A percentile compares a stretch with the other conserved stretches of the same genome.
phyloP scores from a whole-genome alignment of 257 asterid genomes.

The Fraxinus anomala region DNA sequence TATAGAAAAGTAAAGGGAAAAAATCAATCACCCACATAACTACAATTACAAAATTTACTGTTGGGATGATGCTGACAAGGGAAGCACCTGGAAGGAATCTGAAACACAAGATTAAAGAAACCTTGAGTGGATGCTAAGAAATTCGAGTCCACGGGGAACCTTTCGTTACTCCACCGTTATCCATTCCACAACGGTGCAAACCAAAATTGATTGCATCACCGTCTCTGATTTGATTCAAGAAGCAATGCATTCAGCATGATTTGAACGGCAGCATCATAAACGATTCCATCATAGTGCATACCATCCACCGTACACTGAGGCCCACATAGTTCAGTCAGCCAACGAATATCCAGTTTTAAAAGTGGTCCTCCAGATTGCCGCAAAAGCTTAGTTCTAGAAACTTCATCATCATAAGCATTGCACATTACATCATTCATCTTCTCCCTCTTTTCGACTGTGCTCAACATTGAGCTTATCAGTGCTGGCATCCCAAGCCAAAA shows the following conservation, averaged over 20 bases:
- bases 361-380: constrained; percentile 69
- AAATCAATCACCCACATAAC: constrained; percentile 30
- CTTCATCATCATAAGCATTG: constrained; percentile 54
- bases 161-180: no score
- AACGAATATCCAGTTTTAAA: constrained; percentile 61
- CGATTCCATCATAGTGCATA: constrained; percentile 79
- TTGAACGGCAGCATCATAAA: constrained; percentile 77
- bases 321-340: constrained; percentile 71
- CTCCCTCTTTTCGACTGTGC: constrained; percentile 70
- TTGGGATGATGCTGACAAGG: constrained; percentile 21
- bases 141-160: not conserved
- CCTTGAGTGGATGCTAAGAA: constrained; percentile 25
- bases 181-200: no score
- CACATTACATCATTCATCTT: constrained; percentile 58
- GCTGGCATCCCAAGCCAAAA: constrained; percentile 95
- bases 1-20: constrained; percentile 28
- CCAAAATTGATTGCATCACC: constrained; percentile 20
- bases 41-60: constrained; percentile 8
- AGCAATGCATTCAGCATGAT: constrained; percentile 84
- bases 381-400: constrained; percentile 57
- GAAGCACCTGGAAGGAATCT: constrained; percentile 14
- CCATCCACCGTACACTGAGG: constrained; percentile 75
- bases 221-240: constrained; percentile 79
- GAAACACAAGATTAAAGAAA: constrained; percentile 1
- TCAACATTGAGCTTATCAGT: constrained; percentile 65